Percentiles rank a stretch among this genome's conserved stretches.
Evolutionary conservation across 2,329 filamentous ascomycete species (phyloP).

Genomic region (Stachybotrys echinatus): DNA sequence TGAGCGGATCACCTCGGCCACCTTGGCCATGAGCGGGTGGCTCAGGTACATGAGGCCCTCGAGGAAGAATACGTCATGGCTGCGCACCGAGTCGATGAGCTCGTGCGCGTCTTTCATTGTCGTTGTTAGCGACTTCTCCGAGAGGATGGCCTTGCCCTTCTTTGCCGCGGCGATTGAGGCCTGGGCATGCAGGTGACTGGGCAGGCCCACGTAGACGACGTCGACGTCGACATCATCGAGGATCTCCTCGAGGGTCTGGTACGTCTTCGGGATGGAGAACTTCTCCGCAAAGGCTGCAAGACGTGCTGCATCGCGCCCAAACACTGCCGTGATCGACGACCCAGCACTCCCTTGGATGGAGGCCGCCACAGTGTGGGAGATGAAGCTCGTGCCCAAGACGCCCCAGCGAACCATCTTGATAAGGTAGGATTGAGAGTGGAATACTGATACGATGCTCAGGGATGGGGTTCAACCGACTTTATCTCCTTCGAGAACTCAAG

Average conservation of each 20-base stretch:
- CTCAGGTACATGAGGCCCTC: conserved; percentile 21
- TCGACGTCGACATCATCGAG: conserved; percentile 16
- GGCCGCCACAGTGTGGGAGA: conserved; percentile 17
- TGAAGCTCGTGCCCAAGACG: conserved; percentile 22
- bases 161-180: conserved; percentile 15
- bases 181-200: conserved; percentile 18
- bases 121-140: conserved; percentile 19
- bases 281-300: conserved; percentile 17
- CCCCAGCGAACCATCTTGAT: conserved; percentile 15
- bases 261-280: conserved; percentile 12
- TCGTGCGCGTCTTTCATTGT: conserved; percentile 16
- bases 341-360: conserved; percentile 13
- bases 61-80: conserved; percentile 17
- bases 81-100: conserved; percentile 14
- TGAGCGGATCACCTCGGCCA: conserved; percentile 14
- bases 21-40: conserved; percentile 16
- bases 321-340: conserved; percentile 18
- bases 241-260: conserved; percentile 13
- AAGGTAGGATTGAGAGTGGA: too few species aligned
- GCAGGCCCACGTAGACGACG: conserved; percentile 19
- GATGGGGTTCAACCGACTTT: too few species aligned
- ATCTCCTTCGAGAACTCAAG: too few species aligned
- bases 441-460: too few species aligned
- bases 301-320: conserved; percentile 16
- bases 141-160: conserved; percentile 17